Evolutionary conservation across 1,284 basidiomycete genomes (phyloP), one percentile per base, ranked within the genome.

Genomic region (Vanrija sp.): DNA sequence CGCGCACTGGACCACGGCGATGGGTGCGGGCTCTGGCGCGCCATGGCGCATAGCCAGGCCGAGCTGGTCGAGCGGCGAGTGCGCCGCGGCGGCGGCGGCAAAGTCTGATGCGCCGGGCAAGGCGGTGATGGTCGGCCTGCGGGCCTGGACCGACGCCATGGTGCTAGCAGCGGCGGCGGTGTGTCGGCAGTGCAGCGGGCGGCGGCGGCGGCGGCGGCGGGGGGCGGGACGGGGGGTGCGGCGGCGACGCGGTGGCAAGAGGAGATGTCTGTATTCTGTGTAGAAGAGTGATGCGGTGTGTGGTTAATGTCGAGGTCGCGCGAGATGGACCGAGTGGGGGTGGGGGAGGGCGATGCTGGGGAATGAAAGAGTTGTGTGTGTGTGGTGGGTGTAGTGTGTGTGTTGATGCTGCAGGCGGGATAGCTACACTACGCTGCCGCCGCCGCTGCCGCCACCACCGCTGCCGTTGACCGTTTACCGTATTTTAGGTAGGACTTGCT

Each of bases 11-110:
- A 6, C n/a, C 5, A n/a, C 29, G 21, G 18, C 21, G 26, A 38
- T 44, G 45, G 28, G 21, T 42, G 43, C 28, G 38, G n/a, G 28
- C 29, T 38, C 12, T 21, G 18, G 3, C 21, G 16, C 1, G 34
- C 18, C 34, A 42, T 15, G 6, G 34, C 38, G 34, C 39, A 56
- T 43, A 25, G 15, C 46, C 9, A 63, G 38, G 7, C 53, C 59
- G 38, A 63, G 51, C 54, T 61, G 58, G 43, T 60, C 55, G 19
- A 63, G 62, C 2, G 62, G 62, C 19, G 55, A 57, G 40, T 39
- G 47, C 5, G 49, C 40, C 5, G 44, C 8, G 2, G 46, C n/a
- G 10, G 49, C 38, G 21, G 34, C 29, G 29, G 34, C 50, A 21
- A 49, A 45, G 50, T 52, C 50, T 39, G 34, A 34, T 34, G 34